Conservation (phyloP, 2,329 filamentous ascomycete genomes). For the Neofusicoccum sp. region DNA sequence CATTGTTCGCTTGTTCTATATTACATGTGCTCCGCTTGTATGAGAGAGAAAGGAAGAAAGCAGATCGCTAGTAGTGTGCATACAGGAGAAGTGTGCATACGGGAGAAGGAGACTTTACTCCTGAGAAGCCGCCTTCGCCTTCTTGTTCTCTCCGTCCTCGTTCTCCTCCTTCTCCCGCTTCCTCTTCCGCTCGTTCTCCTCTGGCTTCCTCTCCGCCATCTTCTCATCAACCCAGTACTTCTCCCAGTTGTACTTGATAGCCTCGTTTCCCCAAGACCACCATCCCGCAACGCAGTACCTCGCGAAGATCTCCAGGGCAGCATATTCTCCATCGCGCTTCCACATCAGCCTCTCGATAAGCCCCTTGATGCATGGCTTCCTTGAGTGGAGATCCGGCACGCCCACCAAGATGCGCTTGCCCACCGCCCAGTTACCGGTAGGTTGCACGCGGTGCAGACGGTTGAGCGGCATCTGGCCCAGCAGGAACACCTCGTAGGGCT, state of each 20-base stretch:
- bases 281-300: slow-evolving; percentile 71
- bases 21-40: no score
- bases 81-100: background rate
- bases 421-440: slow-evolving; percentile 23
- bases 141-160: background rate
- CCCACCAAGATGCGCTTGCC: slow-evolving; percentile 61
- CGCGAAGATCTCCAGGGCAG: slow-evolving; percentile 73
- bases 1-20: no score
- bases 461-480: slow-evolving; percentile 48
- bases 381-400: slow-evolving; percentile 73
- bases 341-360: slow-evolving; percentile 56
- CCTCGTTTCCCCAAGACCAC: slow-evolving; percentile 78
- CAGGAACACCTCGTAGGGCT: slow-evolving; percentile 67
- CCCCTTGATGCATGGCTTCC: slow-evolving; percentile 69
- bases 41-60: no score
- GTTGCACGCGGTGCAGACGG: background rate
- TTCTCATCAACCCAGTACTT: slow-evolving; percentile 45
- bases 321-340: slow-evolving; percentile 41
- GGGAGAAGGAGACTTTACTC: background rate
- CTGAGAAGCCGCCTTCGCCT: background rate
- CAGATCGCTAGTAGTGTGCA: no score
- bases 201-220: background rate
- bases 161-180: background rate
- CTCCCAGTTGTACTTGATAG: slow-evolving; percentile 64
- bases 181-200: background rate